Conservation (phyloP, 345 rosid species). For the Corymbia maculata region DNA sequence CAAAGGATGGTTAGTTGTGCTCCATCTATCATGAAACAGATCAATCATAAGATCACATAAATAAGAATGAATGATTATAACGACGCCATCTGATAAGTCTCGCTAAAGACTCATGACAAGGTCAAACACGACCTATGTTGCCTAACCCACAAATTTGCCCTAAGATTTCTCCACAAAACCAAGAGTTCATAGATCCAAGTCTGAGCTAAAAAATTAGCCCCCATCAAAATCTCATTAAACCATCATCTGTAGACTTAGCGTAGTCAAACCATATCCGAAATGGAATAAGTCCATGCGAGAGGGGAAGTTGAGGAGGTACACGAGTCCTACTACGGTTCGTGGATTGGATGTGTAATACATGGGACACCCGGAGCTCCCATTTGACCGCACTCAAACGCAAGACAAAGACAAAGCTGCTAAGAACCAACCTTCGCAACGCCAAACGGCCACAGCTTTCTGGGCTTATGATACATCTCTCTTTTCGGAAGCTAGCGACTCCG, state of each 20-base stretch:
- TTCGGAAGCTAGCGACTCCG: neutral
- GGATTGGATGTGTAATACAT: too few species aligned
- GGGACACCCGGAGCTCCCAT: neutral
- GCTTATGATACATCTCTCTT: too few species aligned
- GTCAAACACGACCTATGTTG: neutral
- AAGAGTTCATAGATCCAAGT: too few species aligned
- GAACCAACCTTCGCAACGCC: neutral
- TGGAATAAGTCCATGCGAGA: too few species aligned
- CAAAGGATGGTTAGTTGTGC: neutral
- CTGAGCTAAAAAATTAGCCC: too few species aligned
- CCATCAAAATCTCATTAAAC: too few species aligned
- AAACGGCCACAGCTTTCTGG: too few species aligned
- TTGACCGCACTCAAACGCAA: neutral
- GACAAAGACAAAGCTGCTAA: neutral
- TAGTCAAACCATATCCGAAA: too few species aligned
- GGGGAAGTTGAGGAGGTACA: too few species aligned
- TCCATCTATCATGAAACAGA: neutral
- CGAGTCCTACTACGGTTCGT: too few species aligned
- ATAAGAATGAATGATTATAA: neutral
- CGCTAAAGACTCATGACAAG: neutral
- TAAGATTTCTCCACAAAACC: too few species aligned
- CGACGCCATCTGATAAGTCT: rapidly evolving
- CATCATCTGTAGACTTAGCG: too few species aligned
- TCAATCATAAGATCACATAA: rapidly evolving
- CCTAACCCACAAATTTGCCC: neutral